These are phyloP conservation scores for Grigorovia jiainica DNA, from an alignment of 805 yeast species.

Conservation along the genomic window DNA sequence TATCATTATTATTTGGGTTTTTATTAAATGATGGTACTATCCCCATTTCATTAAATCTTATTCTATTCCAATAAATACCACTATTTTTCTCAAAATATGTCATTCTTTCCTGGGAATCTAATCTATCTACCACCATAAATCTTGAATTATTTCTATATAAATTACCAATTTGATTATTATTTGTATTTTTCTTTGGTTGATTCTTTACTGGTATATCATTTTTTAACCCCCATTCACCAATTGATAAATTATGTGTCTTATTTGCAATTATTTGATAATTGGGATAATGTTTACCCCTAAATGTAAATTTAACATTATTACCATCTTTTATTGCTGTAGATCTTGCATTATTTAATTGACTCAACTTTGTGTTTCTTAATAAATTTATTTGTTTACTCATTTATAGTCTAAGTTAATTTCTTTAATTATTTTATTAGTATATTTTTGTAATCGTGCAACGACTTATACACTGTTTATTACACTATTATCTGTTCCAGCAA, in stretches of 20 bases:
- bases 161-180: background rate
- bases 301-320: constrained; percentile 1
- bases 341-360: constrained; percentile 36
- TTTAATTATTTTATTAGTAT: too few relatives aligned
- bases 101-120: constrained; percentile 58
- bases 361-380: background rate
- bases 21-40: constrained; percentile 26
- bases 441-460: too few relatives aligned
- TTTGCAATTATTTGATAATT: constrained; percentile 69
- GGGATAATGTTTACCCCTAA: constrained; percentile 32
- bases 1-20: background rate
- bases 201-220: constrained; percentile 55
- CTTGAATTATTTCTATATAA: constrained; percentile 32
- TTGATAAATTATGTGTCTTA: constrained; percentile 47
- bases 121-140: constrained; percentile 52
- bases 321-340: background rate
- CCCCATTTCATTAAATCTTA: constrained; percentile 62
- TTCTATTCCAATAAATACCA: constrained; percentile 44
- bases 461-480: too few relatives aligned
- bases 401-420: too few relatives aligned
- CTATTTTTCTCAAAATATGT: constrained; percentile 65
- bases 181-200: background rate
- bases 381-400: background rate
- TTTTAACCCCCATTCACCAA: constrained; percentile 74
- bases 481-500: too few relatives aligned